phyloP scores from a whole-genome alignment of 805 yeast genomes.

The Candida parachauliodes region DNA sequence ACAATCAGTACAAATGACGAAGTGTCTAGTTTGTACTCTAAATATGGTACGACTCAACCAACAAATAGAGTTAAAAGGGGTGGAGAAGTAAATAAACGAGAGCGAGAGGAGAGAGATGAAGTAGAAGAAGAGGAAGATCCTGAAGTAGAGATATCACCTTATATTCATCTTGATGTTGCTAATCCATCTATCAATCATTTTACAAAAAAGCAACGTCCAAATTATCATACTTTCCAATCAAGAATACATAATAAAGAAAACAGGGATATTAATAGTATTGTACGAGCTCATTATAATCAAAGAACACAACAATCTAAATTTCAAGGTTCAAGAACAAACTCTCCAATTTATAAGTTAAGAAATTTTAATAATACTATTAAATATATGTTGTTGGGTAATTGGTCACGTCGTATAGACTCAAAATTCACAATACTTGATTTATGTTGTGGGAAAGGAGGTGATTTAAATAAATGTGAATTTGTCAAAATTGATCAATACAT shows the following conservation, averaged over 20 bases:
- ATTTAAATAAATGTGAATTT: conserved; percentile 81
- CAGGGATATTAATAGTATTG: conserved; percentile 58
- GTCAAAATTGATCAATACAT: conserved; percentile 71
- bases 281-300: conserved; percentile 81
- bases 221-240: conserved; percentile 39
- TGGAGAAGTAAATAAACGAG: neutral
- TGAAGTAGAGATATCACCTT: conserved; percentile 15
- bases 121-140: conserved; percentile 5
- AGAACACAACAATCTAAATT: conserved; percentile 66
- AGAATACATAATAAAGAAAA: conserved; percentile 29
- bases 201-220: conserved; percentile 7
- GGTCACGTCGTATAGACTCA: conserved; percentile 31
- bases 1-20: neutral
- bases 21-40: conserved; percentile 9
- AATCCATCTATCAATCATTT: conserved; percentile 17
- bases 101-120: neutral
- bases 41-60: conserved; percentile 9
- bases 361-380: conserved; percentile 91
- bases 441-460: conserved; percentile 99
- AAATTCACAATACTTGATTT: conserved; percentile 62
- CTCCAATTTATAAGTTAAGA: conserved; percentile 82
- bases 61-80: conserved; percentile 6
- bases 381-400: conserved; percentile 75
- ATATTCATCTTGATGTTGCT: conserved; percentile 19
- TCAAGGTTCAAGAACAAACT: conserved; percentile 58